A percentile compares a stretch with the other conserved stretches of the same genome.
Conservation (phyloP, 2,329 filamentous ascomycete species). For the Mycosphaerelloides madeirae region DNA sequence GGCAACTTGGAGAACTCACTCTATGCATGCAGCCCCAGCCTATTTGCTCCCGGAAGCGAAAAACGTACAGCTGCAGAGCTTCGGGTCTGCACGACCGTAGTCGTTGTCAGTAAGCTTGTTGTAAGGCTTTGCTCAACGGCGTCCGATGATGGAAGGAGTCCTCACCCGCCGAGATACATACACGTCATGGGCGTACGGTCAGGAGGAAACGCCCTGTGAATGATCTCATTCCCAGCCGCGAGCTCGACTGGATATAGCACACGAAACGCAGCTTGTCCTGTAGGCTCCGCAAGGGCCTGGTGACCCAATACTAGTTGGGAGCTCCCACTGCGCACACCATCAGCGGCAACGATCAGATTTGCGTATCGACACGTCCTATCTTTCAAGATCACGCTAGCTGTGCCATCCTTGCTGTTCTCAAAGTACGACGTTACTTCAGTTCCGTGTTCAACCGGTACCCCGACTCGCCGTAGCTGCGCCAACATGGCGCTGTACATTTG, state of each 20-base stretch:
- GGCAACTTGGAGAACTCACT: too few species aligned
- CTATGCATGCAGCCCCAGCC: too few species aligned
- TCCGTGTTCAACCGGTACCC: slow-evolving; percentile 40
- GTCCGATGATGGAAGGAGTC: neutral
- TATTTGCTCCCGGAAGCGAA: too few species aligned
- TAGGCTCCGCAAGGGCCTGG: slow-evolving; percentile 8
- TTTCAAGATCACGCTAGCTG: slow-evolving; percentile 29
- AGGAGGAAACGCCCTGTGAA: slow-evolving; percentile 1
- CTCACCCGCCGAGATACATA: slow-evolving; percentile 38
- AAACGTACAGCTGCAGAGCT: too few species aligned
- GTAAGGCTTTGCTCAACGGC: neutral
- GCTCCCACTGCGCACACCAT: slow-evolving; percentile 40
- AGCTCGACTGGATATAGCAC: slow-evolving; percentile 13
- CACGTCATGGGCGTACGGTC: slow-evolving; percentile 24
- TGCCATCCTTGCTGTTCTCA: slow-evolving; percentile 33
- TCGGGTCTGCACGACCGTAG: too few species aligned
- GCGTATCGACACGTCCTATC: slow-evolving; percentile 40
- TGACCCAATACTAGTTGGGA: slow-evolving; percentile 42
- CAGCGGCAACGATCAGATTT: slow-evolving; percentile 33
- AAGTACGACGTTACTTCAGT: slow-evolving; percentile 42
- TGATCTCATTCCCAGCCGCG: too few species aligned
- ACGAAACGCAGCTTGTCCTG: slow-evolving; percentile 13
- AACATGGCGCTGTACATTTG: slow-evolving; percentile 42
- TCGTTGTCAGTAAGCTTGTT: neutral
- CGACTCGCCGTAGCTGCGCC: slow-evolving; percentile 42